These are phyloP conservation scores for Apiotrichum sp. DNA, from an alignment of 1,284 basidiomycete genomes.

Conservation along the genomic window DNA sequence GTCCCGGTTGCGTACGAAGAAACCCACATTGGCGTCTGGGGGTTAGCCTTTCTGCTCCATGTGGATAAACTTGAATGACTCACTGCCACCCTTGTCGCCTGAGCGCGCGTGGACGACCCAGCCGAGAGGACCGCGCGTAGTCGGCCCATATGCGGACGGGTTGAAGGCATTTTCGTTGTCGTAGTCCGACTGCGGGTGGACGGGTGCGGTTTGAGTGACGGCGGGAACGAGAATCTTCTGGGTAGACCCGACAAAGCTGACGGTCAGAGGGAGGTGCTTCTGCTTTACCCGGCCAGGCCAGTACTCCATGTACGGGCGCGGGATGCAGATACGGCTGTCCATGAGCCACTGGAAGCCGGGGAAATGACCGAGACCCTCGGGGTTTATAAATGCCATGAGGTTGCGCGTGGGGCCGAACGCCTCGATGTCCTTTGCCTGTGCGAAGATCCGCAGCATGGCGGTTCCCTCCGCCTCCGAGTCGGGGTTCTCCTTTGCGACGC, in stretches of 20 bases:
- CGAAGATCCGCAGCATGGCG: conserved; percentile 23
- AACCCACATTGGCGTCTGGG: conserved; percentile 23
- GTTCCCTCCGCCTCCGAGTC: conserved; percentile 21
- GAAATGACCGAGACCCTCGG: conserved; percentile 21
- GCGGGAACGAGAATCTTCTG: conserved; percentile 3
- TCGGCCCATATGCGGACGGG: conserved; percentile 12
- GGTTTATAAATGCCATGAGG: conserved; percentile 10
- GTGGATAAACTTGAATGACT: neutral
- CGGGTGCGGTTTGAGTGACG: neutral
- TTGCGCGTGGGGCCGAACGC: conserved; percentile 10
- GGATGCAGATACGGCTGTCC: conserved; percentile 5
- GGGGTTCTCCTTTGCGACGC: conserved; percentile 17
- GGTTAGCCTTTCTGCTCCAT: too few relatives aligned
- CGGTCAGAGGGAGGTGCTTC: conserved; percentile 7
- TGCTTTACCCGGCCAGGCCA: conserved; percentile 14
- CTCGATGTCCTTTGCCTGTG: conserved; percentile 17
- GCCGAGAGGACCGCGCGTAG: conserved; percentile 19
- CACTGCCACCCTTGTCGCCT: conserved; percentile 29
- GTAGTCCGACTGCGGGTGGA: conserved; percentile 7
- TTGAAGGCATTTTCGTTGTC: conserved; percentile 4
- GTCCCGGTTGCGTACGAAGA: conserved; percentile 23
- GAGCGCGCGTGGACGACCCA: conserved; percentile 26
- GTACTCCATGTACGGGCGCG: conserved; percentile 18
- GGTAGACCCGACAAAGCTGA: conserved; percentile 8
- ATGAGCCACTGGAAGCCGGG: conserved; percentile 17